phyloP scores from a whole-genome alignment of 2,329 filamentous ascomycete species.

The Aspergillus puulaauensis region DNA sequence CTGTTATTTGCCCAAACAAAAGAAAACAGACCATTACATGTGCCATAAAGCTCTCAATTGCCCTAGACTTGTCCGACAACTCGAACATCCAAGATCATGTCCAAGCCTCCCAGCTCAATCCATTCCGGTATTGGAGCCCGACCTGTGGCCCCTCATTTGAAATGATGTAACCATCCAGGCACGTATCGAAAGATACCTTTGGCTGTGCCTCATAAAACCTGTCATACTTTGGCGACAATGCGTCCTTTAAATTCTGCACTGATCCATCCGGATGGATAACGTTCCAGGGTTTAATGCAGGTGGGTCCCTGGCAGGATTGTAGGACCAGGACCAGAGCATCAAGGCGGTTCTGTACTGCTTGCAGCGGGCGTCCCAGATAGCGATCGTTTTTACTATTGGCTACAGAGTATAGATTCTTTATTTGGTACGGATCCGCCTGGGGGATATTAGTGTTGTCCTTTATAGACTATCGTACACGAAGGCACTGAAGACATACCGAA shows the following conservation, averaged over 20 bases:
- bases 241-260: constrained; percentile 32
- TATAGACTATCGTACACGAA: no score
- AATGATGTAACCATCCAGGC: constrained; percentile 34
- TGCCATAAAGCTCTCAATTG: no score
- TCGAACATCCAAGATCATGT: no score
- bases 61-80: no score
- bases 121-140: no score
- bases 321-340: constrained; percentile 39
- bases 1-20: no score
- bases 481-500: constrained; percentile 23
- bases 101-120: no score
- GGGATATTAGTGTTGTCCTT: not conserved
- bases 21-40: no score
- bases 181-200: constrained; percentile 33
- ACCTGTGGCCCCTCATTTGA: constrained; percentile 35
- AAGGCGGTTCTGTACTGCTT: constrained; percentile 26
- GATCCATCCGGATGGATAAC: constrained; percentile 31
- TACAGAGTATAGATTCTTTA: constrained; percentile 32
- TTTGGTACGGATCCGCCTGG: constrained; percentile 37
- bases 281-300: constrained; percentile 38
- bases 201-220: constrained; percentile 32
- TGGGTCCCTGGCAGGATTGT: constrained; percentile 37
- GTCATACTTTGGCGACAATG: constrained; percentile 31
- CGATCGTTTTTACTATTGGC: accelerated
- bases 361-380: not conserved